Conservation (phyloP, 345 rosid genomes). For the Raphanus sativus region DNA sequence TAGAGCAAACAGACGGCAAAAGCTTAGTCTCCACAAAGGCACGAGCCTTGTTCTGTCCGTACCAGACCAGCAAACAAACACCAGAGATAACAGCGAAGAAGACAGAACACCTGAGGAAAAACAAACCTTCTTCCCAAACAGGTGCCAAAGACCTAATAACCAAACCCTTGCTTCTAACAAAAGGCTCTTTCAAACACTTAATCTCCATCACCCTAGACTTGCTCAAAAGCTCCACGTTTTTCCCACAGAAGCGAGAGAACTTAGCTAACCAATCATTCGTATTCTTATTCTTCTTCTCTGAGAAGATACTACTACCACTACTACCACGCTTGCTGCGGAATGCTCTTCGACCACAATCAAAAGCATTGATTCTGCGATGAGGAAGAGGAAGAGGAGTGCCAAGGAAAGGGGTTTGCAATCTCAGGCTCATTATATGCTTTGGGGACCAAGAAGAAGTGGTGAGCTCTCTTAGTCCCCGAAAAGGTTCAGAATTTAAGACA, state of each 20-base stretch:
- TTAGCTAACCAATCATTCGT: conserved; percentile 61
- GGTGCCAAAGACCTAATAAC: conserved; percentile 67
- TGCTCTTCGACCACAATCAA: conserved; percentile 41
- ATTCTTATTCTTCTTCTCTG: conserved; percentile 52
- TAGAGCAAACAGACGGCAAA: conserved; percentile 81
- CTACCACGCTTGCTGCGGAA: conserved; percentile 39
- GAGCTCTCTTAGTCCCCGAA: conserved; percentile 55
- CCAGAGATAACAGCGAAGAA: conserved; percentile 73
- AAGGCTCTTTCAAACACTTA: conserved; percentile 63
- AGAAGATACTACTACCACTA: conserved; percentile 25
- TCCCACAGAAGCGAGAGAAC: conserved; percentile 73
- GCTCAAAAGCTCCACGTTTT: conserved; percentile 62
- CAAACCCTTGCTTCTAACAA: conserved; percentile 56
- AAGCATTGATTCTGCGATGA: conserved; percentile 25
- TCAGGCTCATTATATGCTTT: conserved; percentile 54
- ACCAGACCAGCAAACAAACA: conserved; percentile 84
- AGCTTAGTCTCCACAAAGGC: conserved; percentile 71
- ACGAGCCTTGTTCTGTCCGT: conserved; percentile 75
- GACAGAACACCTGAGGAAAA: conserved; percentile 78
- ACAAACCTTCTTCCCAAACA: conserved; percentile 71
- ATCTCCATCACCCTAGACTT: conserved; percentile 58
- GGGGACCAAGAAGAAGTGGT: conserved; percentile 60
- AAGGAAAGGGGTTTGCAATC: conserved; percentile 55
- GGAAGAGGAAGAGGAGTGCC: conserved; percentile 47
- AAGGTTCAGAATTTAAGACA: conserved; percentile 22